Percentiles rank a stretch among this genome's conserved stretches.
phyloP scores from a whole-genome alignment of 2,329 filamentous ascomycete species.

The Podosphaera fusca region DNA sequence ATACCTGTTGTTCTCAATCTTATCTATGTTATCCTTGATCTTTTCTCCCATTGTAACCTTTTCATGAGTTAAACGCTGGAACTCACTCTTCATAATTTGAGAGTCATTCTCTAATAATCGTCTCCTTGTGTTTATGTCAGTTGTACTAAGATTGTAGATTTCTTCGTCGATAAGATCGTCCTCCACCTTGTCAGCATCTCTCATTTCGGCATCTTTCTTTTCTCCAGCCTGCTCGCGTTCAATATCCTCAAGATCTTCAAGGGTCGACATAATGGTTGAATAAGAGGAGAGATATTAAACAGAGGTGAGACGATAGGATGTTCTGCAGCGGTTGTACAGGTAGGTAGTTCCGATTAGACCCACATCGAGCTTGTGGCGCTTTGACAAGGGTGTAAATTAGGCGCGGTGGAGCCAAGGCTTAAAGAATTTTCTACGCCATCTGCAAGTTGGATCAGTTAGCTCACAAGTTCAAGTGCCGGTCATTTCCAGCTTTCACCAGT shows the following conservation, averaged over 20 bases:
- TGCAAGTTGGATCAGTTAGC: not conserved
- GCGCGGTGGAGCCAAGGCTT: not conserved
- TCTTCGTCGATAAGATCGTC: conserved; percentile 80
- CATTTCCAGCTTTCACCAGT: conserved; percentile 18
- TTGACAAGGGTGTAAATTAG: not conserved
- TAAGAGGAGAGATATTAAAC: conserved; percentile 1
- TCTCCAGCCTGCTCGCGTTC: conserved; percentile 47
- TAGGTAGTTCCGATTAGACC: not conserved
- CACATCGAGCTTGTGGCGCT: not conserved
- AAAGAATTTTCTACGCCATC: not conserved
- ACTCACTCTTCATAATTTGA: conserved; percentile 96
- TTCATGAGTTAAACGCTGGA: conserved; percentile 80
- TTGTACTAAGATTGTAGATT: conserved; percentile 77
- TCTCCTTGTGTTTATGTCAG: conserved; percentile 79
- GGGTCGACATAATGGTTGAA: conserved; percentile 37
- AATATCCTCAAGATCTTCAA: conserved; percentile 56
- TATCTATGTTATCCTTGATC: conserved; percentile 97
- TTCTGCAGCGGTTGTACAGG: too few species aligned
- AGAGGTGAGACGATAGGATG: not conserved
- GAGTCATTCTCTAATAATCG: conserved; percentile 92
- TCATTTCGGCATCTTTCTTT: conserved; percentile 57
- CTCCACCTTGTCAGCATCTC: conserved; percentile 53
- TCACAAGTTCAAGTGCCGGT: conserved; percentile 17
- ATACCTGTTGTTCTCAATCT: conserved; percentile 97
- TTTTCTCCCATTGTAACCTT: conserved; percentile 93